phyloP scores from a whole-genome alignment of 805 yeast species.

The Yarrowia keelungensis region DNA sequence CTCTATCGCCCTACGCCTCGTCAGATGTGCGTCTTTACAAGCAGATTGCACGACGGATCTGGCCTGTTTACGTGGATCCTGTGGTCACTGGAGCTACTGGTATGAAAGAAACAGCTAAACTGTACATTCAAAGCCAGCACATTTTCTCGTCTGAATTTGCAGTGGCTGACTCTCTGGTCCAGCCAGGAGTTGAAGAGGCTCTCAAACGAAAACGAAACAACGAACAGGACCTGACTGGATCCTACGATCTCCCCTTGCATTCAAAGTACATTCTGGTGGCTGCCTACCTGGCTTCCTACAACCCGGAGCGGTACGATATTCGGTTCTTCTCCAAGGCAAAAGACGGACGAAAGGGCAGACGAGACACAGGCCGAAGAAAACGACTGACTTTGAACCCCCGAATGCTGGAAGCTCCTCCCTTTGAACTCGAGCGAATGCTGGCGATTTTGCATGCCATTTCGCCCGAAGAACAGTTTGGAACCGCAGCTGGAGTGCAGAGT shows the following conservation, averaged over 20 bases:
- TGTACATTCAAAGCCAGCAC: constrained; percentile 44
- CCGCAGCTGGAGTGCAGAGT: constrained; percentile 50
- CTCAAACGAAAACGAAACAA: constrained; percentile 38
- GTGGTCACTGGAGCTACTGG: constrained; percentile 39
- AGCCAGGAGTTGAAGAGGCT: constrained; percentile 40
- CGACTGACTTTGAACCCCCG: constrained; percentile 63
- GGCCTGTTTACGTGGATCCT: constrained; percentile 50
- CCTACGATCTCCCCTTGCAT: constrained; percentile 60
- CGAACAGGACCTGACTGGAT: constrained; percentile 42
- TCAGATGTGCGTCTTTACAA: constrained; percentile 50
- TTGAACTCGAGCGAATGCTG: constrained; percentile 77
- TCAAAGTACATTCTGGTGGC: constrained; percentile 80
- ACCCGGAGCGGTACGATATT: constrained; percentile 72
- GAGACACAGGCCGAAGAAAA: constrained; percentile 54
- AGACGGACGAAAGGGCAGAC: constrained; percentile 53
- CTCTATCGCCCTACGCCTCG: constrained; percentile 57
- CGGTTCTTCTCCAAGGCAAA: constrained; percentile 70
- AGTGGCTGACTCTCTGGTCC: constrained; percentile 42
- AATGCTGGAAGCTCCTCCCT: constrained; percentile 71
- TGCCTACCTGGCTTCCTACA: constrained; percentile 81
- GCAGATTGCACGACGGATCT: constrained; percentile 46
- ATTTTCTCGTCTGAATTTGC: constrained; percentile 46
- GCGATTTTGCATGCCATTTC: constrained; percentile 81
- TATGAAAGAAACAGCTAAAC: constrained; percentile 43
- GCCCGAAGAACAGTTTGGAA: constrained; percentile 51